phyloP scores from a whole-genome alignment of 2,329 filamentous ascomycete genomes.

The Aspergillus nomiae region DNA sequence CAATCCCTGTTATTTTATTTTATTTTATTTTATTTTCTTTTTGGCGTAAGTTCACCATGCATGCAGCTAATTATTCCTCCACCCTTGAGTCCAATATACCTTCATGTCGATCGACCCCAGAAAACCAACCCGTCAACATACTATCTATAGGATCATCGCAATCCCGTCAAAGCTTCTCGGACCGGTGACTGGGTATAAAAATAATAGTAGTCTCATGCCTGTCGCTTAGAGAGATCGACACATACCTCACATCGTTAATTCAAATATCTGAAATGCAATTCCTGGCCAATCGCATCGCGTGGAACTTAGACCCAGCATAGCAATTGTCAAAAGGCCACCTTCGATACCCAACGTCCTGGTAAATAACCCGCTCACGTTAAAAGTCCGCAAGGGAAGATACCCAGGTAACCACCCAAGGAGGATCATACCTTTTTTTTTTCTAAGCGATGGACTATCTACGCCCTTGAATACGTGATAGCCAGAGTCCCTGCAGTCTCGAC shows the following conservation, averaged over 20 bases:
- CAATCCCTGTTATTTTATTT: background rate
- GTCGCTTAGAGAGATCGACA: background rate
- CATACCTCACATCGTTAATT: background rate
- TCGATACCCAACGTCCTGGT: background rate
- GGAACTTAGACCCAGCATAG: background rate
- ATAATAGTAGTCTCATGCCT: background rate
- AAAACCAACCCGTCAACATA: background rate
- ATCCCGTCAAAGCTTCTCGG: background rate
- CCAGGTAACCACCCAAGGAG: background rate
- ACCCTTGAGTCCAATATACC: background rate
- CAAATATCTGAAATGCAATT: background rate
- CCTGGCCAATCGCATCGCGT: background rate
- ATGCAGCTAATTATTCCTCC: background rate
- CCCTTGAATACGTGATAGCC: background rate
- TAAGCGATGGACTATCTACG: background rate
- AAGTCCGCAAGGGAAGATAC: background rate
- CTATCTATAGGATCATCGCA: background rate
- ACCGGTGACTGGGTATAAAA: background rate
- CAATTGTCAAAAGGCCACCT: background rate
- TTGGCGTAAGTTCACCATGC: too few species aligned
- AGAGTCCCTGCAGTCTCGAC: too few species aligned
- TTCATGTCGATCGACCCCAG: background rate
- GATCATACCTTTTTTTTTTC: background rate
- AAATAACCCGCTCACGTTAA: background rate
- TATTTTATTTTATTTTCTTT: background rate